Base-by-base conservation (phyloP, 2,329 filamentous ascomycete species). In the Botrytis cinerea region DNA sequence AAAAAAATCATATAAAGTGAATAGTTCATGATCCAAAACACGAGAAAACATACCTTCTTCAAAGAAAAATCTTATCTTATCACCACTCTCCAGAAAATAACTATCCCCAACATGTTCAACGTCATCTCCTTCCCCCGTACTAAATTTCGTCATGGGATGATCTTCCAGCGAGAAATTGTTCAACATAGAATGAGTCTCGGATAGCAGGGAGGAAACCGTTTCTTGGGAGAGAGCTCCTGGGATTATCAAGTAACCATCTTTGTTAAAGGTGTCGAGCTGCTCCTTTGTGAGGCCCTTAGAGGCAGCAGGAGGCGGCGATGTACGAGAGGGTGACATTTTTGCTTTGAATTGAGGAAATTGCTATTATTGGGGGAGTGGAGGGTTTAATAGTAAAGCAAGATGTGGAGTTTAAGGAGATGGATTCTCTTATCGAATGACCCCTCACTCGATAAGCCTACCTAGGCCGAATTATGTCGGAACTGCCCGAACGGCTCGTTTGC, bases 51-150 rank as follows among this genome's bases (percentile, higher is more conserved):
- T 79, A 86, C 85, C 86, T 83, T 97, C 94, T 83, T 98, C 95
- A 83, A 98, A 97, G 87, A 98, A 98, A 87, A 97, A 98, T 74
- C 94, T 92, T 75, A 98, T 86, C 84, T 98, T 95, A 86, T 98
- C 93, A 75, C 94, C 94, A 4, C 92, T 96, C 1, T 86, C 87
- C 4, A 98, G 89, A 84, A 99, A 98, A 87, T 99, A 99, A 81
- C 92, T 90, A 84, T 98, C 96, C 75, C 95, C 95, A 18, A 98
- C 93, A 83, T 98, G 95, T 75, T 91, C 88, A 63, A 81, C 82
- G 2, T 80, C 87, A 84, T 62, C 69, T 78, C 90, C 86, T 84
- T 89, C 91, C 77, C 95, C 95, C 0, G 95, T 98, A 45, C 92
- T 93, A 87, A 99, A 99, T 81, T 91, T 92, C 14, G 96, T 98